phyloP scores from a whole-genome alignment of 257 asterid genomes.

The Thymus quinquecostatus region DNA sequence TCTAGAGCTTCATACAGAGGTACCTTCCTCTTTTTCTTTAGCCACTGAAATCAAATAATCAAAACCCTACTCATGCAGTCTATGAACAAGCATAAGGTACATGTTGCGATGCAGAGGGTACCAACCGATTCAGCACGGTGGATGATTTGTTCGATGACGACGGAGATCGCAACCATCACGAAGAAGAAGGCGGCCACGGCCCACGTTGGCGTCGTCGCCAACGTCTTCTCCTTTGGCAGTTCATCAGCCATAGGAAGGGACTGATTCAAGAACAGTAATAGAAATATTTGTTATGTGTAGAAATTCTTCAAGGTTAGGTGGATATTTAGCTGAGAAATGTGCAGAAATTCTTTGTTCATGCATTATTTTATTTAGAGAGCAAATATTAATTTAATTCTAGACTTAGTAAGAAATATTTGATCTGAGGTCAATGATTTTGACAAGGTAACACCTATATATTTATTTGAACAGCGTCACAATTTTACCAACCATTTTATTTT shows the following conservation, averaged over 20 bases:
- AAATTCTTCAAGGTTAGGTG: slow-evolving; percentile 17
- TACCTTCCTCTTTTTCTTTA: slow-evolving; percentile 47
- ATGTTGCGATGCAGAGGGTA: not conserved
- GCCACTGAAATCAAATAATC: slow-evolving; percentile 51
- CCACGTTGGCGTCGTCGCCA: slow-evolving; percentile 83
- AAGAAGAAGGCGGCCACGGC: slow-evolving; percentile 77
- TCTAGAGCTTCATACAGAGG: slow-evolving; percentile 65
- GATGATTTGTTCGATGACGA: slow-evolving; percentile 50
- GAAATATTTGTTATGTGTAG: too few species aligned
- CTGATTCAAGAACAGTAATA: not conserved
- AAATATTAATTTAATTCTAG: too few species aligned
- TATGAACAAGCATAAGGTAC: not conserved
- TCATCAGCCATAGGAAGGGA: slow-evolving; percentile 42
- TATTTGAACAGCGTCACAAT: too few species aligned
- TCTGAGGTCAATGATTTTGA: not conserved
- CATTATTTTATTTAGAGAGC: not conserved
- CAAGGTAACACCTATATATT: not conserved
- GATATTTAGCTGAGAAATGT: not conserved
- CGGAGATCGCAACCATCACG: slow-evolving; percentile 60
- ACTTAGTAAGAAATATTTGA: too few species aligned
- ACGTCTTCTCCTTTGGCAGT: slow-evolving; percentile 48
- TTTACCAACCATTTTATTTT: too few species aligned
- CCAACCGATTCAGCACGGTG: slow-evolving; percentile 59
- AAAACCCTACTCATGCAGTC: not conserved
- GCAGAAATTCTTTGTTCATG: not conserved